These are phyloP conservation scores for Termitomyces sp. DNA, from an alignment of 768 basidiomycete species.

Conservation along the genomic window DNA sequence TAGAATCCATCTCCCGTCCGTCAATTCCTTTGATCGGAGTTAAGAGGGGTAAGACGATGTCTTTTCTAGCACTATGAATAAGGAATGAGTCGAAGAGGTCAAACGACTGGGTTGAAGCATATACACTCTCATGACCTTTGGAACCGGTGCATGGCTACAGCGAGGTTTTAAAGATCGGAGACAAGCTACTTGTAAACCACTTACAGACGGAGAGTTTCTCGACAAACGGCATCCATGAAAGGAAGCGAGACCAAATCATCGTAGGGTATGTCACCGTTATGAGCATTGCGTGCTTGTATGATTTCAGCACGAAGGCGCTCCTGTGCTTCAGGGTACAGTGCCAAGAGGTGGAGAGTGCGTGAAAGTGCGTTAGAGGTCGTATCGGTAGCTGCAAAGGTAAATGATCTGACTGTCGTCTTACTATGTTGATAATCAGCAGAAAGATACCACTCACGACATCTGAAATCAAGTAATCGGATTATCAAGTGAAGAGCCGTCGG, in stretches of 20 bases:
- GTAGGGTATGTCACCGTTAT: neutral
- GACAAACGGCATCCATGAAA: conserved; percentile 1
- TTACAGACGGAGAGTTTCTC: neutral
- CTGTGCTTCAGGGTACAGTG: neutral
- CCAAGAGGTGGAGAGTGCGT: neutral
- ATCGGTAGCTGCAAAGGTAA: neutral
- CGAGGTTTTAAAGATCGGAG: neutral
- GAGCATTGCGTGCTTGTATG: neutral
- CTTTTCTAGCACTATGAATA: neutral
- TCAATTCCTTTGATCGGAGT: neutral
- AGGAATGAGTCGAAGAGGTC: neutral
- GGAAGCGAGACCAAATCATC: neutral
- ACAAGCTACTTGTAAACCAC: neutral
- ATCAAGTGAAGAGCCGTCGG: neutral
- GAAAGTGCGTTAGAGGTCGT: conserved; percentile 1
- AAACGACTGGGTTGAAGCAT: neutral
- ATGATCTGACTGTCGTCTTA: neutral
- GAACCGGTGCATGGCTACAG: conserved; percentile 1
- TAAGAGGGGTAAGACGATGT: neutral
- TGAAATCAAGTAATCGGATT: neutral
- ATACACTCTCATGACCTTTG: neutral
- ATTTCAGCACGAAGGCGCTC: neutral
- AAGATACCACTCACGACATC: neutral
- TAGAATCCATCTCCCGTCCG: neutral
- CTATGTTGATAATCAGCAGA: neutral